Evolutionary conservation across 129 eudicot genomes (phyloP), one percentile per base, ranked within the genome.

Genomic region (Tanacetum coccineum): DNA sequence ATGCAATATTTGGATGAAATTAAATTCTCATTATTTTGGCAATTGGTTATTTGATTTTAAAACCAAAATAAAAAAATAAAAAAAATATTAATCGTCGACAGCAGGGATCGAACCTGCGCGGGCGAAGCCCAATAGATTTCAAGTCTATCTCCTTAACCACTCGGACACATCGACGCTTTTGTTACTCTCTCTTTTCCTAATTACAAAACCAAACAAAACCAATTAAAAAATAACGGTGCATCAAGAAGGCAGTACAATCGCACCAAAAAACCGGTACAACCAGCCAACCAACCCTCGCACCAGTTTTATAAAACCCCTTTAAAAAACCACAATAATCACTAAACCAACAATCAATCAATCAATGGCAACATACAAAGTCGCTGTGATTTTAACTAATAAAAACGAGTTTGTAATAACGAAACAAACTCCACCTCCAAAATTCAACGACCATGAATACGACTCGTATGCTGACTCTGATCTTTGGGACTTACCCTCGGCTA

Each of bases 31-130:
- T n/a, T n/a, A n/a, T n/a, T n/a, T n/a, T n/a, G n/a, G n/a, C n/a
- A n/a, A n/a, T n/a, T n/a, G n/a, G n/a, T n/a, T n/a, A n/a, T n/a
- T n/a, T n/a, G n/a, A n/a, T n/a, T n/a, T n/a, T n/a, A n/a, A n/a
- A n/a, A n/a, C n/a, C n/a, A n/a, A n/a, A n/a, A n/a, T n/a, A n/a
- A n/a, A n/a, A n/a, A n/a, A n/a, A n/a, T n/a, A n/a, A n/a, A n/a
- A n/a, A n/a, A n/a, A n/a, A n/a, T n/a, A n/a, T n/a, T n/a, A n/a
- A n/a, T n/a, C 98, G 96, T 92, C 96, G 89, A 92, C 95, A 92
- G 98, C 96, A 92, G 92, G 98, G 91, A 83, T 92, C 98, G 96
- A 93, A 93, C 98, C 96, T 93, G 95, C 98, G 95, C 96, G 92
- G 96, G 95, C 95, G 84, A 71, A 92, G 94, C 98, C 98, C 96